Percentiles rank a stretch among this genome's conserved stretches.
phyloP scores from a whole-genome alignment of 163 green algal species.

The Scenedesmus sp. region DNA sequence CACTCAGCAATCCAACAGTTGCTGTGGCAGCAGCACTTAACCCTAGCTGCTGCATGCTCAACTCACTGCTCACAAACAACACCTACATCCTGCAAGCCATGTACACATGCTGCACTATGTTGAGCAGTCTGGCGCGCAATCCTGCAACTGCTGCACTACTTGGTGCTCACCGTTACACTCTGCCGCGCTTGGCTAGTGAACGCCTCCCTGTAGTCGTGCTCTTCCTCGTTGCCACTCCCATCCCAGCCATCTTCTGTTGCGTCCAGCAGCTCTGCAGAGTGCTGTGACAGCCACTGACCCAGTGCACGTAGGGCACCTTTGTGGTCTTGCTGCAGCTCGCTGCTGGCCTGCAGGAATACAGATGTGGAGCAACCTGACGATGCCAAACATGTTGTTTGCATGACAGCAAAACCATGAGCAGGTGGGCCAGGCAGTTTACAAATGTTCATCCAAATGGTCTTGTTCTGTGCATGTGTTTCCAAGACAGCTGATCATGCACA shows the following conservation, averaged over 20 bases:
- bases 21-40: background rate
- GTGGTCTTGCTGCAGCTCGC: background rate
- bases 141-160: background rate
- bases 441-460: background rate
- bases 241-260: constrained; percentile 5
- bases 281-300: constrained; percentile 20
- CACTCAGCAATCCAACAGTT: background rate
- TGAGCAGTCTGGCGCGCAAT: background rate
- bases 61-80: background rate
- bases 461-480: background rate
- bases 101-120: background rate
- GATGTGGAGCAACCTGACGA: background rate
- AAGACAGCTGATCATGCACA: background rate
- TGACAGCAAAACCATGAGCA: background rate
- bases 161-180: background rate
- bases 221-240: background rate
- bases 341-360: constrained; percentile 26
- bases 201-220: background rate
- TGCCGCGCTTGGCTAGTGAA: background rate
- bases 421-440: background rate
- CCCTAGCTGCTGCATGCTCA: background rate
- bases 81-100: background rate
- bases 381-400: background rate
- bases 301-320: constrained; percentile 25
- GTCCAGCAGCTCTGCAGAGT: background rate